Base-by-base conservation (phyloP, 1,139 yeast species). In the Nakaseomyces bracarensis region DNA sequence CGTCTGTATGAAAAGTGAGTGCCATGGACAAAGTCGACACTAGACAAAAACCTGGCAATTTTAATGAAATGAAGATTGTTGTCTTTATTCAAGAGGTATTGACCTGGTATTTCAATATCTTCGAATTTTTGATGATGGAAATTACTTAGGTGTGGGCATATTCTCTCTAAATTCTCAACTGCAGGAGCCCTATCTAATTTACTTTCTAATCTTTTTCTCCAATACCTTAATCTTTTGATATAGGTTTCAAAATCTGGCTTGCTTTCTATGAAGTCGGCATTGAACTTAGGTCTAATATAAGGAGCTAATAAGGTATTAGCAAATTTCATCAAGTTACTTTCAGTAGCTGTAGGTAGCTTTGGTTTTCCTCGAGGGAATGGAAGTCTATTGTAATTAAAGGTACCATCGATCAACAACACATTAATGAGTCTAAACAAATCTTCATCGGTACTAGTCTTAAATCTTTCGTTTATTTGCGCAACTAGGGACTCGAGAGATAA, bases 51-150 rank as follows among this genome's bases (percentile, higher is more conserved):
- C 47, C 98, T 71, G 49, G 87, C 96, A 57, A 93, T 86, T 70
- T 89, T 91, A 43, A 86, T 75, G 60, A 93, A 93, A 61, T 89
- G 96, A 36, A 77, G 69, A 60, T 87, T 91, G 60, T 72, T 82
- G 55, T 89, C 97, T 58, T 81, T 82, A 60, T 82, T 81, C 63
- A 80, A 65, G 55, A 89, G 69, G 58, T 91, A 91, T 60, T 93
- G 99, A 1, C 99, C 98, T 0, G 98, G 98, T 45, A 93, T 81
- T 61, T 93, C 98, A 47, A 93, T 86, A 43, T 93, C 97, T 63
- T 93, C 99, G 60, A 91, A 93, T 66, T 87, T 89, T 61, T 91
- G 98, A 61, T 91, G 95, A 61, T 93, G 98, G 75, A 93, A 91
- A 60, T 89, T 96, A 61, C 95, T 83, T 60, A 93, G 71, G 53